Base-by-base conservation (phyloP, 2,329 filamentous ascomycete genomes). In the Coccinonectria pachysandricola region DNA sequence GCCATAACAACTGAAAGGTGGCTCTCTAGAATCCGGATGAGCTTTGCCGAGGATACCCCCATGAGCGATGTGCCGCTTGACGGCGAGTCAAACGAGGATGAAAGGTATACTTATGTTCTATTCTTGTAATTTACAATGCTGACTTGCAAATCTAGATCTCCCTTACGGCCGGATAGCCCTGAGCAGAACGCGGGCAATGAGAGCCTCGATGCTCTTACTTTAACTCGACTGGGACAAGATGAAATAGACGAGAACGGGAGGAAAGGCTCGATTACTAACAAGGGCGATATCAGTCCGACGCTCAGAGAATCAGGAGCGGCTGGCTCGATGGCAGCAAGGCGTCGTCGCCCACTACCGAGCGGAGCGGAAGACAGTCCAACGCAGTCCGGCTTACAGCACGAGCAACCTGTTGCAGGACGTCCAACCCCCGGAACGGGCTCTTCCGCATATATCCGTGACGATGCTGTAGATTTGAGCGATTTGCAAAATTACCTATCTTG, bases 1-100 rank as follows among this genome's bases (percentile, higher is more conserved):
- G 50, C 52, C n/a, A 46, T 40, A 6, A 58, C 56, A 1, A 53
- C 56, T 7, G 54, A 57, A 21, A 43, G 53, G 20, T 60, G 56
- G 56, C 24, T 60, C 8, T 44, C 37, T 27, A 59, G 59, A 35
- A 46, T 59, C 12, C 53, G 51, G 12, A 48, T 47, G 26, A 53
- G 34, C 11, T 46, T 47, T 21, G 34, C 40, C 3, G 38, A 42
- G 13, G 40, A 49, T 21, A 40, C 45, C 26, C 35, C 38, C 25
- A 49, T 45, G 44, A 46, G 44, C 9, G 42, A 46, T 24, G 32
- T 31, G 2, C 36, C 33, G 7, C 19, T 24, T 3, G 40, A 43
- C 4, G 32, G 32, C 5, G 34, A 39, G 12, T 9, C 15, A 5
- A 31, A 23, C 24, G 32, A 24, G 2, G 28, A 31, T 15, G 40